Conservation (phyloP, 106 monocot genomes). For the Dendrobium nobile region DNA sequence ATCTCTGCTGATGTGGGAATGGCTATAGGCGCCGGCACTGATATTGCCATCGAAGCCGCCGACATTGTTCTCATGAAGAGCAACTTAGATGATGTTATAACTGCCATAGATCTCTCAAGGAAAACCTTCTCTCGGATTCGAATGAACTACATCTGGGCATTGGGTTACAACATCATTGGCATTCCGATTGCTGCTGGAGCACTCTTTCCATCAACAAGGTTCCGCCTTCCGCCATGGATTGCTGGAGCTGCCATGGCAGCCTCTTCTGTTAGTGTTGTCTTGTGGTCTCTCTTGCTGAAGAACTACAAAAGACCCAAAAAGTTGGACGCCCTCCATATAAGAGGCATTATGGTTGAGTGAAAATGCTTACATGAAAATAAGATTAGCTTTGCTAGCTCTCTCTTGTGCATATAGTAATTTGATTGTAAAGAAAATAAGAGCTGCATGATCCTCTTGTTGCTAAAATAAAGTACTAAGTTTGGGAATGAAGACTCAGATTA, state of each 20-base stretch:
- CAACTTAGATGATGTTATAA: conserved; percentile 89
- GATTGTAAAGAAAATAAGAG: not conserved
- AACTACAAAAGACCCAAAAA: conserved; percentile 65
- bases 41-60: conserved; percentile 91
- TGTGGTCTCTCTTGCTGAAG: conserved; percentile 76
- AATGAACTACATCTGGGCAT: conserved; percentile 85
- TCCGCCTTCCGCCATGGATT: conserved; percentile 84
- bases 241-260: conserved; percentile 89
- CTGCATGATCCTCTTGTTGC: not conserved
- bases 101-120: conserved; percentile 81
- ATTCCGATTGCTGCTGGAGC: conserved; percentile 90
- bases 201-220: conserved; percentile 59
- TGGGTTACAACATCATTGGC: conserved; percentile 85
- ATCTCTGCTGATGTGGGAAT: conserved; percentile 89
- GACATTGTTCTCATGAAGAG: conserved; percentile 98
- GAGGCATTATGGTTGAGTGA: conserved; percentile 44
- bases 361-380: conserved; percentile 6
- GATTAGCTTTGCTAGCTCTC: not conserved
- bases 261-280: conserved; percentile 88
- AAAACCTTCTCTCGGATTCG: conserved; percentile 78
- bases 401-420: not conserved
- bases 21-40: conserved; percentile 90
- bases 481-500: not conserved
- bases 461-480: not conserved
- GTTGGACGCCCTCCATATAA: conserved; percentile 39